Evolutionary conservation across 805 yeast species (phyloP), one percentile per base, ranked within the genome.

Genomic region (Lipomyces yamadae): DNA sequence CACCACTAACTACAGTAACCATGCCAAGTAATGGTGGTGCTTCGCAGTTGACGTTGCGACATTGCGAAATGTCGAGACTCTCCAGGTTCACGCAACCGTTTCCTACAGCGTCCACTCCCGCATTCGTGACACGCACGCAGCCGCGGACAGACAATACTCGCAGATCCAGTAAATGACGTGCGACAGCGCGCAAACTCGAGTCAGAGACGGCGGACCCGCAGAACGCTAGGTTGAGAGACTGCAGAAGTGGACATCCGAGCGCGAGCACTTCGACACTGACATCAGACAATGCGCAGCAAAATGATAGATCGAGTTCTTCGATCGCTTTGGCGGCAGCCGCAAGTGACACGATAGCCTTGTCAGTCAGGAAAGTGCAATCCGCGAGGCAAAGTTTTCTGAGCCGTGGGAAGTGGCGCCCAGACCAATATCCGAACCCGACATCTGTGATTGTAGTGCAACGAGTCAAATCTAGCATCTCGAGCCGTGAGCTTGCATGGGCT

Each of bases 131-230:
- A 69, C 93, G 80, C 10, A 88, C 82, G 77, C 95, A 90, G 1
- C 95, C 94, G 62, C 85, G 86, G 24, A 89, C 80, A 2, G 79
- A 78, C 61, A 90, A 78, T 30, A 78, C 74, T 62, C 83, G 82
- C 69, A 90, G 76, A 42, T 79, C 73, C 62, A 81, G 78, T 68
- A 89, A 77, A 69, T 86, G 84, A 42, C 85, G 75, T 1, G 90
- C 85, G 8, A 90, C 81, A 0, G 88, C 84, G 48, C 85, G 81
- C 52, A 89, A 75, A 0, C 92, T 86, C 18, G 87, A 82, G 72
- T 90, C 94, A 73, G 91, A 86, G 4, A 90, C 92, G 0, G 94
- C 93, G 37, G 89, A 83, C 3, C 94, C 94, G 77, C 94, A 90
- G 73, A 88, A 90, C 8, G 91, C 86, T 42, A 89, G 75, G 71